Evolutionary conservation across 495 filamentous ascomycete genomes (phyloP), one percentile per base, ranked within the genome.

Genomic region (Aspergillus diversus): DNA sequence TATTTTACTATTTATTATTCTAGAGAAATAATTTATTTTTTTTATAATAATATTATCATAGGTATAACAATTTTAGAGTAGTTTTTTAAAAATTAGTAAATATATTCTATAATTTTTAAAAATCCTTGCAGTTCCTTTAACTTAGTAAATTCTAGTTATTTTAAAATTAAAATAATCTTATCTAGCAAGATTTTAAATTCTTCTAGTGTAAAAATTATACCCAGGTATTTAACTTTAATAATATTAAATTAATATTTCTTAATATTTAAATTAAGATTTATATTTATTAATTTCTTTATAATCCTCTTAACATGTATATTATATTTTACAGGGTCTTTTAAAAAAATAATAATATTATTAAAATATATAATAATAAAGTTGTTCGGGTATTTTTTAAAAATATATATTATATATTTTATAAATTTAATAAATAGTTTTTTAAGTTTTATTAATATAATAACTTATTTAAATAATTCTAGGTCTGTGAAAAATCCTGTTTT

Each of bases 81-180:
- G n/a, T 55, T 13, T 57, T 21, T 43, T 21, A 46, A 9, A 1
- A 31, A 16, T 43, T 46, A 12, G 21, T 57, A 37, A 57, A 27
- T 57, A 57, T 57, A 43, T 55, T 39, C 5, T 11, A 35, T 37
- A 37, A 55, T 39, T 55, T n/a, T 8, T 55, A 55, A 35, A 16
- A 55, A 57, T 31, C 47, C 37, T 15, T 55, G 37, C 12, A 55
- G 17, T n/a, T 37, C 11, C 37, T 55, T 34, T 55, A 55, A 11
- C n/a, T n/a, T n/a, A n/a, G n/a, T n/a, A n/a, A n/a, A n/a, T n/a
- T n/a, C n/a, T n/a, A n/a, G n/a, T n/a, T n/a, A n/a, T n/a, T n/a
- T n/a, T n/a, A n/a, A n/a, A n/a, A n/a, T n/a, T n/a, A n/a, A n/a
- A n/a, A n/a, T n/a, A n/a, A n/a, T n/a, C n/a, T n/a, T n/a, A n/a